Evolutionary conservation across 1,284 basidiomycete species (phyloP).

Genomic region (Cutaneotrichosporon spelunceum): DNA sequence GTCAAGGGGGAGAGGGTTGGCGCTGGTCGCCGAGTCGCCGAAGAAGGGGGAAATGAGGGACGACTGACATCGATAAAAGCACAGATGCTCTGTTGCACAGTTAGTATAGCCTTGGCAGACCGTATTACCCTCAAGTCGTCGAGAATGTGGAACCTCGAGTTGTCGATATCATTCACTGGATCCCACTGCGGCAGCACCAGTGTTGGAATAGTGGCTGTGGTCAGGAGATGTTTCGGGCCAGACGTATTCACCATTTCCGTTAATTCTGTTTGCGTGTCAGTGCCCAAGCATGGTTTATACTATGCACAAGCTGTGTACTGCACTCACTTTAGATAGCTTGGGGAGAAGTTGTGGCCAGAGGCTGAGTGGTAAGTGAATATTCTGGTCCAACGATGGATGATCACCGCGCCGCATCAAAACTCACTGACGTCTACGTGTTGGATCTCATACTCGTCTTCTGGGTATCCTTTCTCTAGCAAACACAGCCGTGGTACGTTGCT

Average conservation of each 20-base stretch:
- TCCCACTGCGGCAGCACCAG: neutral
- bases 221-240: too few species aligned
- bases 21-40: slow-evolving; percentile 60
- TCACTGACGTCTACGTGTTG: slow-evolving; percentile 48
- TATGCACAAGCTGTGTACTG: neutral
- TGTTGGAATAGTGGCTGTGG: neutral
- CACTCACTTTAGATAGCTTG: slow-evolving; percentile 49
- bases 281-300: neutral
- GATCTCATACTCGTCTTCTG: slow-evolving; percentile 49
- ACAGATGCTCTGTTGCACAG: slow-evolving; percentile 60
- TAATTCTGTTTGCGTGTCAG: neutral
- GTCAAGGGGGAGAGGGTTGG: slow-evolving; percentile 76
- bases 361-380: slow-evolving; percentile 27
- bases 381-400: neutral
- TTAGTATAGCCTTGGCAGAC: neutral
- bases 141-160: neutral
- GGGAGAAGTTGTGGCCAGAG: slow-evolving; percentile 54
- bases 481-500: slow-evolving; percentile 50
- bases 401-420: slow-evolving; percentile 16
- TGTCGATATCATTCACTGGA: neutral
- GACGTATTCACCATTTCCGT: neutral
- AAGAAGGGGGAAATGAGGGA: slow-evolving; percentile 53
- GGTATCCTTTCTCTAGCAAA: slow-evolving; percentile 52
- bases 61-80: slow-evolving; percentile 79
- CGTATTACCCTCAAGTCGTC: neutral